Base-by-base conservation (phyloP, 176 grass and related monocot species). In the Microstegium vimineum region DNA sequence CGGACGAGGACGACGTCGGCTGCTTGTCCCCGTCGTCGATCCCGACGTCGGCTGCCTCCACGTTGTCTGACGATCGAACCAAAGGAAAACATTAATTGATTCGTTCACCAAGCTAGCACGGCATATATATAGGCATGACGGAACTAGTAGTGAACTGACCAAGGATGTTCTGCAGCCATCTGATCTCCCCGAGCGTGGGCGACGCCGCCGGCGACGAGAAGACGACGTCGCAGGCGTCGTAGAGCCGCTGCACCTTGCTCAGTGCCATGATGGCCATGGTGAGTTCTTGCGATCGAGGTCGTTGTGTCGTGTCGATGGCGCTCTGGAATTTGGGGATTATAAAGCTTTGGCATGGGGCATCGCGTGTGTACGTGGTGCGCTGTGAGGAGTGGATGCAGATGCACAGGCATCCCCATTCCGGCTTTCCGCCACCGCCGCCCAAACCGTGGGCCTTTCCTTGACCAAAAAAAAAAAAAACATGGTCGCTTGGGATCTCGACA, bases 221-320 rank as follows among this genome's bases (percentile, higher is more conserved):
- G 64, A 94, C 77, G n/a, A 64, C 2, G 79, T 86, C 82, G 70
- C 91, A 88, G 20, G 94, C 91, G 77, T 97, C 89, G 85, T 94
- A 91, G 35, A 97, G 79, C 60, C 86, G 75, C 79, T 97, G 94
- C 76, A 94, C 79, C 82, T 90, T 94, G 89, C 84, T 97, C 49
- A 77, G 66, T 81, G 35, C 71, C 85, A 77, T 75, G 7, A 43
- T 61, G n/a, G n/a, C n/a, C n/a, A n/a, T n/a, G n/a, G n/a, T n/a
- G n/a, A n/a, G n/a, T n/a, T n/a, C n/a, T n/a, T n/a, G n/a, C n/a
- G n/a, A n/a, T n/a, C n/a, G n/a, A n/a, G 49, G 18, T 22, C 18
- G n/a, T n/a, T n/a, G n/a, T n/a, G 18, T 22, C 18, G 49, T 54
- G 15, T 47, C 47, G 47, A 18, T 52, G 0, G 16, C 18, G 18